Evolutionary conservation across 352 stramenopile species (phyloP), one percentile per base, ranked within the genome.

Genomic region (Halophytophthora polymorphica): DNA sequence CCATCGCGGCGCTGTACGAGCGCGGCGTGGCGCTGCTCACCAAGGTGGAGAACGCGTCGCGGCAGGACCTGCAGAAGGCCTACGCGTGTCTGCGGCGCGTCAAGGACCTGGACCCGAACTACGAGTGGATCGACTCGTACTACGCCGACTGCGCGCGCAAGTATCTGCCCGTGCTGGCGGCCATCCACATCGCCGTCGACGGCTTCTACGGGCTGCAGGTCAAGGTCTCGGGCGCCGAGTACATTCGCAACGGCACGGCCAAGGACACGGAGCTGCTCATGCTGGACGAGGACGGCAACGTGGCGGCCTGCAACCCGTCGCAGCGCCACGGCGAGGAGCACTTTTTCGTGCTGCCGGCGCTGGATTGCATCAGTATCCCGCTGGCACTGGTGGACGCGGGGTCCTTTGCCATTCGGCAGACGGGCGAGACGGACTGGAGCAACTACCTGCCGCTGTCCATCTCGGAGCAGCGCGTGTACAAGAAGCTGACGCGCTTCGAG

Each of bases 81-180:
- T 91, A 78, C 41, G 78, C 82, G 39, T 90, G 83, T 45, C 60
- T 95, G 45, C 71, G 69, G 38, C 76, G 79, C 15, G 80, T 93
- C 35, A 81, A 71, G 31, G 66, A 84, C 12, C 53, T 89, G 19
- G 72, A 93, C 44, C 73, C 77, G 18, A 73, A 73, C 23, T 92
- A 92, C 45, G 84, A 93, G 49, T 94, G 85, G 85, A 86, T 93
- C 34, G 75, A 90, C 47, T 90, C 77, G 38, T 95, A 93, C 41
- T 86, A 91, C 39, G 50, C 50, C 0, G 70, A 88, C 40, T 90
- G 81, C 43, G 59, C 77, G 51, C 75, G 77, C 2, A 62, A 72
- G 48, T 93, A 91, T 43, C 56, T 89, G 19, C 85, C 85, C 17
- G 66, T 88, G 6, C 52, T 93, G 13, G 57, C 86, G n/a, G 76